A percentile compares a stretch with the other conserved stretches of the same genome.
phyloP scores from a whole-genome alignment of 1,284 basidiomycete species.

The Sphaerobolus stellatus region DNA sequence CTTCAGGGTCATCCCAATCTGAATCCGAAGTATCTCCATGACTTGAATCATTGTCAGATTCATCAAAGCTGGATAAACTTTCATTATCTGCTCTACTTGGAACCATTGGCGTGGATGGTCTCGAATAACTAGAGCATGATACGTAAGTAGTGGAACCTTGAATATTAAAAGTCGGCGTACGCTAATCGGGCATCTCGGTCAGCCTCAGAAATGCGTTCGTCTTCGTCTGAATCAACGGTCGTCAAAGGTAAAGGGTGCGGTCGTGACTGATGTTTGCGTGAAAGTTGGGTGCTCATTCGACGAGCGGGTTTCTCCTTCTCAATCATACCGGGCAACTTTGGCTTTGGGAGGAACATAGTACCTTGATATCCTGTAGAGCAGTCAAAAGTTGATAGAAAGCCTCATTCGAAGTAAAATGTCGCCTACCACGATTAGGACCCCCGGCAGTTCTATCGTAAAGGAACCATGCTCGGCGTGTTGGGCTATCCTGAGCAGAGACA shows the following conservation, averaged over 20 bases:
- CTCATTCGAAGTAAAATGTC: background rate
- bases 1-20: constrained; percentile 7
- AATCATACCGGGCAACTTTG: constrained; percentile 6
- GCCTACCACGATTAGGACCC: no score
- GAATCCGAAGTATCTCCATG: constrained; percentile 49
- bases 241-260: background rate
- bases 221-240: constrained; percentile 65
- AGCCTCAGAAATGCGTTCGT: constrained; percentile 58
- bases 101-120: constrained; percentile 41
- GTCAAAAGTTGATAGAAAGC: background rate
- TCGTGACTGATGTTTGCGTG: background rate
- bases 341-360: constrained; percentile 15
- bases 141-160: background rate
- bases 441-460: constrained; percentile 44
- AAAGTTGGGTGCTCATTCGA: background rate
- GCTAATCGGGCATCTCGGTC: constrained; percentile 67
- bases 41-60: constrained; percentile 71
- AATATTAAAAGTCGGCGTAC: constrained; percentile 36
- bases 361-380: constrained; percentile 8
- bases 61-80: constrained; percentile 64
- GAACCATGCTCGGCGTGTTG: constrained; percentile 62
- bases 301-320: background rate
- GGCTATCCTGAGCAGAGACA: constrained; percentile 66
- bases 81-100: constrained; percentile 44
- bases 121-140: constrained; percentile 45